Percentiles rank a stretch among this genome's conserved stretches.
These are phyloP conservation scores for Asterionellopsis glacialis DNA, from an alignment of 108 stramenopile species.

Conservation along the genomic window DNA sequence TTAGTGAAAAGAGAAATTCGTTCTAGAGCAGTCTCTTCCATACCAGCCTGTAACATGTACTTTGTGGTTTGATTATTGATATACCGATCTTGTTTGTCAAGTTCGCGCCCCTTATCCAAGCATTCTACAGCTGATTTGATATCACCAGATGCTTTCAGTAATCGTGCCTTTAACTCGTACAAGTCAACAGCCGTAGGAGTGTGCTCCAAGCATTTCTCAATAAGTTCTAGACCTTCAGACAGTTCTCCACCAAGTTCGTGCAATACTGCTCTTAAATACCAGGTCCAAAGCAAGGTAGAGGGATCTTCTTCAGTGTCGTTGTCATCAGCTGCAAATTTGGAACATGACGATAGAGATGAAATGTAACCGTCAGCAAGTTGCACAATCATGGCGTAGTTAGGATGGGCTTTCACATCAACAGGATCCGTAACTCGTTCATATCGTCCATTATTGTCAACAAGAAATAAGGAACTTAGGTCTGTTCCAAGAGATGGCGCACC, in stretches of 20 bases:
- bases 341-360: constrained; percentile 31
- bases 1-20: constrained; percentile 80
- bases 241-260: constrained; percentile 81
- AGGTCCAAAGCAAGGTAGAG: constrained; percentile 78
- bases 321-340: constrained; percentile 36
- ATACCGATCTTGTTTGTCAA: constrained; percentile 96
- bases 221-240: constrained; percentile 50
- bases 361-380: constrained; percentile 67
- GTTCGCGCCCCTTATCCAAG: constrained; percentile 80
- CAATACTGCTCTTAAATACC: constrained; percentile 79
- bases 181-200: constrained; percentile 92
- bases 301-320: constrained; percentile 50
- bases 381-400: constrained; percentile 46
- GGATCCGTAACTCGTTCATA: constrained; percentile 59
- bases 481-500: constrained; percentile 86
- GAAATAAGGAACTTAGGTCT: constrained; percentile 75
- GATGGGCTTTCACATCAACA: constrained; percentile 59
- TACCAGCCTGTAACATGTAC: constrained; percentile 89
- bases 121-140: constrained; percentile 80
- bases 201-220: constrained; percentile 88
- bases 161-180: constrained; percentile 77
- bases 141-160: constrained; percentile 87
- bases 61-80: constrained; percentile 98
- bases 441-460: constrained; percentile 26
- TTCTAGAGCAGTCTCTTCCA: constrained; percentile 72